Evolutionary conservation across 495 filamentous ascomycete species (phyloP).

Genomic region (Aspergillus bridgeri): DNA sequence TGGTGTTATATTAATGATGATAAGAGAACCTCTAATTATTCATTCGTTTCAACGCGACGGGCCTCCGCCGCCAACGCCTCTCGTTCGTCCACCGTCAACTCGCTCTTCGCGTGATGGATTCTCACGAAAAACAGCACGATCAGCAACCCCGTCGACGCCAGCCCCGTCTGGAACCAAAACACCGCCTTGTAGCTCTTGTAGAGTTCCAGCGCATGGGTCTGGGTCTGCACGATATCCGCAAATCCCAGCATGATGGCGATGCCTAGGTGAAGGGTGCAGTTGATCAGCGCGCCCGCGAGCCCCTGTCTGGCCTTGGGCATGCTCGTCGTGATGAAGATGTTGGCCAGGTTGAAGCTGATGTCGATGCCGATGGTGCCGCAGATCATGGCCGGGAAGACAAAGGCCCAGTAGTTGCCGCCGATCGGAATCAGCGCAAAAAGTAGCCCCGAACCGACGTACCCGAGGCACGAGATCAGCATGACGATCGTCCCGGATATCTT

Average conservation of each 20-base stretch:
- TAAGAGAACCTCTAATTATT: too few species aligned
- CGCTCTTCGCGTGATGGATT: constrained; percentile 63
- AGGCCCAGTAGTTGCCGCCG: constrained; percentile 64
- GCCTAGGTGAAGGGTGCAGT: constrained; percentile 69
- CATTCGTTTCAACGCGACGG: neutral
- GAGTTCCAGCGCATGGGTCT: constrained; percentile 44
- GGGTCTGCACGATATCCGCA: constrained; percentile 63
- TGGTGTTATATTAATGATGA: too few species aligned
- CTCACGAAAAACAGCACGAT: constrained; percentile 60
- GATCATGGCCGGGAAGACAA: constrained; percentile 78
- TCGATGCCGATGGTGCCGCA: constrained; percentile 79
- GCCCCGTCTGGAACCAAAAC: constrained; percentile 66
- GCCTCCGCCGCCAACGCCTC: constrained; percentile 27
- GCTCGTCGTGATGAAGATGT: constrained; percentile 78
- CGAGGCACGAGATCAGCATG: constrained; percentile 62
- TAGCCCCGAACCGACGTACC: constrained; percentile 60
- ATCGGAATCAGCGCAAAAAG: constrained; percentile 70
- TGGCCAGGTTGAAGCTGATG: constrained; percentile 77
- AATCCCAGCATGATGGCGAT: constrained; percentile 78
- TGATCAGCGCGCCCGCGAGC: constrained; percentile 68
- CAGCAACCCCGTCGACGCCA: constrained; percentile 51
- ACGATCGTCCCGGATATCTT: constrained; percentile 67
- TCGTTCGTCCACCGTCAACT: constrained; percentile 67
- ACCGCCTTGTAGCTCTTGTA: constrained; percentile 56
- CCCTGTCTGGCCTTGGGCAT: constrained; percentile 69